Evolutionary conservation across 352 stramenopile species (phyloP), one percentile per base, ranked within the genome.

Genomic region (Nothophytophthora sp.): DNA sequence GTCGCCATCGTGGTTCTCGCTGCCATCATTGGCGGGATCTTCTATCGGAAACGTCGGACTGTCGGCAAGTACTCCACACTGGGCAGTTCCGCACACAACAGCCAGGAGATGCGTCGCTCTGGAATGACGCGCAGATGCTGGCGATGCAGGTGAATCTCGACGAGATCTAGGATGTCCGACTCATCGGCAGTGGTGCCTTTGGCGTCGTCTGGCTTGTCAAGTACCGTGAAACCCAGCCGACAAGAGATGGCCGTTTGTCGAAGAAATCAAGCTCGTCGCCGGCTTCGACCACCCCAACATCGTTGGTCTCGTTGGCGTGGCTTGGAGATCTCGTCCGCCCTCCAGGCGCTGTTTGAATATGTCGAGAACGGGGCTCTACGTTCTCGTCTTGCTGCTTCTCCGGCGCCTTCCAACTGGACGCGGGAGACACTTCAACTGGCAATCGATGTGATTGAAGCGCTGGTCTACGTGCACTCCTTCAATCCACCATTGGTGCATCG

Each of bases 391-490:
- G 22, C 13, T 15, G 22, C 29, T 2, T 40, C 49, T 3, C 40
- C 35, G 18, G 28, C 39, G 16, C 48, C 48, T 13, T 25, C 29
- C 0, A 55, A 48, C 28, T 70, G 50, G 43, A 56, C 50, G 11
- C 40, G 37, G 2, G 43, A 53, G 24, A 85, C 80, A 42, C 38
- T 60, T 22, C 43, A 67, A 16, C 30, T 83, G 8, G 69, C 74
- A 4, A 56, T 73, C 11, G 72, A 86, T 37, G 60, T 84, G 5
- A 62, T 62, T 5, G 70, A 81, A 45, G 72, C 67, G 7, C 37
- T 82, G 4, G 55, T 72, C 19, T 82, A 76, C 46, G 48, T 82
- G 32, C 71, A 82, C 55, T 66, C 60, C 16, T 60, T 73, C 20
- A 20, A 50, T 10, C 50, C 54, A 7, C 54, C 55, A 4, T 27